Conservation (phyloP, 75 land plant species). For the Pinus tabuliformis region DNA sequence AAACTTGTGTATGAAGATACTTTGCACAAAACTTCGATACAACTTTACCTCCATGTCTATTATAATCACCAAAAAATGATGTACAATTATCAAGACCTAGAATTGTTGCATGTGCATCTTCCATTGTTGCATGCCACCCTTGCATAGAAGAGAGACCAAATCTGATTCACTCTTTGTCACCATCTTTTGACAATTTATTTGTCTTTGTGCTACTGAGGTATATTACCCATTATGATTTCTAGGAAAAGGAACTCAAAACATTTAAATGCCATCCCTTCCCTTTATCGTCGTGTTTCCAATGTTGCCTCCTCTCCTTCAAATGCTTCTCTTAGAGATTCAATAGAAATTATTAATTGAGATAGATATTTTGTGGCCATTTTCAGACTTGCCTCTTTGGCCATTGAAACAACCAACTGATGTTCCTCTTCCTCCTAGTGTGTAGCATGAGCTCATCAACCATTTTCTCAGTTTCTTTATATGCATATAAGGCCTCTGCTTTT, state of each 20-base stretch:
- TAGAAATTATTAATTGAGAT: conserved; percentile 32
- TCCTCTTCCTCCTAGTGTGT: conserved; percentile 68
- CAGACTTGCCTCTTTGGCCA: conserved; percentile 38
- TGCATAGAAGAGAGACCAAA: conserved; percentile 92
- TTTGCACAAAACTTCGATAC: conserved; percentile 97
- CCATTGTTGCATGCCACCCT: conserved; percentile 94
- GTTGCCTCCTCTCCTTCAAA: conserved; percentile 49
- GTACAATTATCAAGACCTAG: too few species aligned
- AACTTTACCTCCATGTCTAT: conserved; percentile 61
- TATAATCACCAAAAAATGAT: too few species aligned
- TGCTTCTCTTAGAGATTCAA: conserved; percentile 51
- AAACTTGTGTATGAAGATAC: conserved; percentile 69
- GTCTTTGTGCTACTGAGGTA: conserved; percentile 89
- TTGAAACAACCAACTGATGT: conserved; percentile 42
- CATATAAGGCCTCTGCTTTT: conserved; percentile 36
- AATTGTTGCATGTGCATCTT: conserved; percentile 49
- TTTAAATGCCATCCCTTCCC: conserved; percentile 24
- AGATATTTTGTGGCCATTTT: conserved; percentile 54
- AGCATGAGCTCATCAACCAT: conserved; percentile 64
- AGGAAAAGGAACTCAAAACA: not conserved
- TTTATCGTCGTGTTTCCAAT: conserved; percentile 38
- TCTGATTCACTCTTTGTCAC: conserved; percentile 64
- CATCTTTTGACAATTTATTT: conserved; percentile 85
- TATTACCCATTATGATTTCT: conserved; percentile 52
- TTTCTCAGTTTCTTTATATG: conserved; percentile 49